Percentiles rank a stretch among this genome's conserved stretches.
Conservation (phyloP, 257 asterid genomes). For the Lavandula angustifolia region DNA sequence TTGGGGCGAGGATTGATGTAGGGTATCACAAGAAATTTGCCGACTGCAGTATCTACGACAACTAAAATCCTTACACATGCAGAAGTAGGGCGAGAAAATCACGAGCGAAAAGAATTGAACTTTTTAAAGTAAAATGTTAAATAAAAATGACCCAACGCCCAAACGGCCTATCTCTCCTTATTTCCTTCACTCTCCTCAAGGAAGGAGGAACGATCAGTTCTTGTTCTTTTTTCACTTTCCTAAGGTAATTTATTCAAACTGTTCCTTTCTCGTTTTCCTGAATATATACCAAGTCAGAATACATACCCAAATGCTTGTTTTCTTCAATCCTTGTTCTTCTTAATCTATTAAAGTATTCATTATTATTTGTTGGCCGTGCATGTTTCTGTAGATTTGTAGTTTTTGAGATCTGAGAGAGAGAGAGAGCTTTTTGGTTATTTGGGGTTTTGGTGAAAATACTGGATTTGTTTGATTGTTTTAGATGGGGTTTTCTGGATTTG, state of each 20-base stretch:
- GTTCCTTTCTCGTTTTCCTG: not conserved
- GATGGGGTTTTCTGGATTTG: constrained; percentile 29
- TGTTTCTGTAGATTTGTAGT: constrained; percentile 31
- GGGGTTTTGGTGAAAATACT: constrained; percentile 26
- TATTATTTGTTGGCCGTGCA: constrained; percentile 25
- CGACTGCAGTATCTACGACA: constrained; percentile 25
- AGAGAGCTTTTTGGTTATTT: constrained; percentile 26
- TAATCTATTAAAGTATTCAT: not conserved
- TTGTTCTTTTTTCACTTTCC: constrained; percentile 22
- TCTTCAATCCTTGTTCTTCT: constrained; percentile 24
- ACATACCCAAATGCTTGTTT: constrained; percentile 30
- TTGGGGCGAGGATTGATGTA: too few relatives aligned
- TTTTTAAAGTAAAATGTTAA: not conserved
- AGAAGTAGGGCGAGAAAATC: constrained; percentile 34
- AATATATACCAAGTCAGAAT: constrained; percentile 11
- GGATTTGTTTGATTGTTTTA: constrained; percentile 20
- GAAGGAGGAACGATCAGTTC: constrained; percentile 5
- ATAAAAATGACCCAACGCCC: not conserved
- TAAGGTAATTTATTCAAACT: constrained; percentile 28
- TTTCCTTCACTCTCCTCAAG: constrained; percentile 12
- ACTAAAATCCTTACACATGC: constrained; percentile 42
- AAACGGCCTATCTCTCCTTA: not conserved
- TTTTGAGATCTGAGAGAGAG: constrained; percentile 56
- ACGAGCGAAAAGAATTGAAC: constrained; percentile 15
- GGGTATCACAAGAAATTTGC: constrained; percentile 28